These are phyloP conservation scores for Calonectria montana DNA, from an alignment of 2,329 filamentous ascomycete species.

Conservation along the genomic window DNA sequence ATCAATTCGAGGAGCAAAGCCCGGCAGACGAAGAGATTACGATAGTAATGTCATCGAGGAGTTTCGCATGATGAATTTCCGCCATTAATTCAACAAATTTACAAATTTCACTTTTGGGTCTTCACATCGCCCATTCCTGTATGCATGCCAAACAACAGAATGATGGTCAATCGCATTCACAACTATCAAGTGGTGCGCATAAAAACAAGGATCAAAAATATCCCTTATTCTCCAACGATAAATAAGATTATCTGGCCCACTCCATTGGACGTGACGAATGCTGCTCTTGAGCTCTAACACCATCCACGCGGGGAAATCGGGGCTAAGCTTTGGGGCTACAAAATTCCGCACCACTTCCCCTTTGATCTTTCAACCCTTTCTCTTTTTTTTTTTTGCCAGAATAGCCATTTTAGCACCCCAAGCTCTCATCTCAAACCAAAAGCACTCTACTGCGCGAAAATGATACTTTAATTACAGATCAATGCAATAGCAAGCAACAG, in stretches of 20 bases:
- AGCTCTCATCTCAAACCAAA: not conserved
- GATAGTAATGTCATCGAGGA: too few species aligned
- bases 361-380: not conserved
- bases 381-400: too few species aligned
- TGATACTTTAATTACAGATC: not conserved
- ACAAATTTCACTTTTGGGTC: too few species aligned
- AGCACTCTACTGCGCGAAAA: not conserved
- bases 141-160: too few species aligned
- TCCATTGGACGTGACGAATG: not conserved
- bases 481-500: not conserved
- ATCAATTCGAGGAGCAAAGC: too few species aligned
- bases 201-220: not conserved
- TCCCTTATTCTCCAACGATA: not conserved
- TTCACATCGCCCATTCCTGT: too few species aligned
- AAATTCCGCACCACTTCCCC: not conserved
- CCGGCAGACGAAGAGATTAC: too few species aligned
- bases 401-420: not conserved
- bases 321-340: not conserved
- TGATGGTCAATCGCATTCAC: too few species aligned
- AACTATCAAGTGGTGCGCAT: too few species aligned
- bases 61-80: too few species aligned
- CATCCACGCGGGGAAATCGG: not conserved
- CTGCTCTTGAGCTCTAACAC: not conserved
- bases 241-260: not conserved
- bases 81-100: too few species aligned